Evolutionary conservation across 768 basidiomycete species (phyloP).

Genomic region (Leccinum aurantiacum): DNA sequence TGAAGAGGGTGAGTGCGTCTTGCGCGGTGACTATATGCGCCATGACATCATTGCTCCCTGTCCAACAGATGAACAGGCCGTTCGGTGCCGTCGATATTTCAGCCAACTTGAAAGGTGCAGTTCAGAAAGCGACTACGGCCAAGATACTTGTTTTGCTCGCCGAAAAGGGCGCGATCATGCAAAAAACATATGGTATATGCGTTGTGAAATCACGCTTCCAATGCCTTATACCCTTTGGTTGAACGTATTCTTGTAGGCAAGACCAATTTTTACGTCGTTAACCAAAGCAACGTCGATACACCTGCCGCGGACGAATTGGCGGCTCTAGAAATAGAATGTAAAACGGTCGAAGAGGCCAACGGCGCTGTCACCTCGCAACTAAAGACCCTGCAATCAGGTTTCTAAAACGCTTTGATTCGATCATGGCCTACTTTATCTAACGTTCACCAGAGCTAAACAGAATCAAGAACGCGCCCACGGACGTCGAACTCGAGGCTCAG

Average conservation of each 20-base stretch:
- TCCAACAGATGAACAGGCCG: constrained; percentile 82
- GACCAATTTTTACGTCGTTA: constrained; percentile 83
- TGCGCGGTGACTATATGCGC: constrained; percentile 11
- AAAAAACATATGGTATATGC: constrained; percentile 75
- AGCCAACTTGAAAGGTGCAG: constrained; percentile 86
- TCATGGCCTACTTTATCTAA: constrained; percentile 8
- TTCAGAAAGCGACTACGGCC: constrained; percentile 80
- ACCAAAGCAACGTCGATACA: constrained; percentile 69
- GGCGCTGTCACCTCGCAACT: constrained; percentile 51
- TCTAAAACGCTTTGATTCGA: neutral
- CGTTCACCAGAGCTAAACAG: constrained; percentile 57
- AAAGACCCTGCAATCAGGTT: constrained; percentile 41
- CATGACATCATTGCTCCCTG: neutral
- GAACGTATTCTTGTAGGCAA: constrained; percentile 52
- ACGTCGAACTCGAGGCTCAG: constrained; percentile 58
- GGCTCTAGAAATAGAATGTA: constrained; percentile 58
- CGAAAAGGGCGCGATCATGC: constrained; percentile 80
- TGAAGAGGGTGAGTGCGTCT: constrained; percentile 55
- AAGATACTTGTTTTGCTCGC: constrained; percentile 81
- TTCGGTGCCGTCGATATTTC: constrained; percentile 91
- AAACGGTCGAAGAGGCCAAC: constrained; percentile 58
- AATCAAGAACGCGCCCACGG: constrained; percentile 66
- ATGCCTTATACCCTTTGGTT: neutral
- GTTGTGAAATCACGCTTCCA: neutral
- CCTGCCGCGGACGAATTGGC: constrained; percentile 62